These are phyloP conservation scores for Sphagnurus paluster DNA, from an alignment of 1,284 basidiomycete genomes.

Conservation along the genomic window DNA sequence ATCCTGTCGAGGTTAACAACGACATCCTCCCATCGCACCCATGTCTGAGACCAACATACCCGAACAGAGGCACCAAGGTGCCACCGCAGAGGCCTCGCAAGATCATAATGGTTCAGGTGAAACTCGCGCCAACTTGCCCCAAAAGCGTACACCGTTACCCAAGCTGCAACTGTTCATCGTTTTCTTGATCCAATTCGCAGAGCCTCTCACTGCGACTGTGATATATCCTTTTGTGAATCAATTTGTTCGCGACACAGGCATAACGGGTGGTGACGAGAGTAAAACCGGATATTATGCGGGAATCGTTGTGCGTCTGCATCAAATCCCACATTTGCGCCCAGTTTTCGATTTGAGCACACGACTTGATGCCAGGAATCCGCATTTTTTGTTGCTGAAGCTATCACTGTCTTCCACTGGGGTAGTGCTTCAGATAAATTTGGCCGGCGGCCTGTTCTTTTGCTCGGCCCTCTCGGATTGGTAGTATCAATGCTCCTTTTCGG, in stretches of 20 bases:
- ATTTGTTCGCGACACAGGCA: slow-evolving; percentile 44
- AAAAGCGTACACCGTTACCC: slow-evolving; percentile 40
- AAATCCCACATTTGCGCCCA: no score
- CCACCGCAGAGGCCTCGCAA: no score
- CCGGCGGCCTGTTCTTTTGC: slow-evolving; percentile 35
- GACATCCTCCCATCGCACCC: no score
- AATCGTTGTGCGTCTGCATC: slow-evolving; percentile 34
- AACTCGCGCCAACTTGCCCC: no score
- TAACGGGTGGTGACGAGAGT: slow-evolving; percentile 45
- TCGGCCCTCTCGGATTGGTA: slow-evolving; percentile 35
- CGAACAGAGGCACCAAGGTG: no score
- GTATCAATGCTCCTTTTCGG: slow-evolving; percentile 38
- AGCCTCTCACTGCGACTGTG: slow-evolving; percentile 48
- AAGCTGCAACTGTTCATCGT: slow-evolving; percentile 40
- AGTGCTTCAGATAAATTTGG: slow-evolving; percentile 37
- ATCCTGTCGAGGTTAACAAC: no score
- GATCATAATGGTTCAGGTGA: no score
- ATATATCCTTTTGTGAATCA: slow-evolving; percentile 57
- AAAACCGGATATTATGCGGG: slow-evolving; percentile 56
- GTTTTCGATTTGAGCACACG: neutral
- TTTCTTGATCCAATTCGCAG: slow-evolving; percentile 42
- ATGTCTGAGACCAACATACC: no score
- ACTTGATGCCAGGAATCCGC: slow-evolving; percentile 40
- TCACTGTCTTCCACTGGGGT: slow-evolving; percentile 40
- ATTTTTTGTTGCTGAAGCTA: slow-evolving; percentile 35